Conservation (phyloP, 2,329 filamentous ascomycete genomes). For the Penicillium janthinellum region DNA sequence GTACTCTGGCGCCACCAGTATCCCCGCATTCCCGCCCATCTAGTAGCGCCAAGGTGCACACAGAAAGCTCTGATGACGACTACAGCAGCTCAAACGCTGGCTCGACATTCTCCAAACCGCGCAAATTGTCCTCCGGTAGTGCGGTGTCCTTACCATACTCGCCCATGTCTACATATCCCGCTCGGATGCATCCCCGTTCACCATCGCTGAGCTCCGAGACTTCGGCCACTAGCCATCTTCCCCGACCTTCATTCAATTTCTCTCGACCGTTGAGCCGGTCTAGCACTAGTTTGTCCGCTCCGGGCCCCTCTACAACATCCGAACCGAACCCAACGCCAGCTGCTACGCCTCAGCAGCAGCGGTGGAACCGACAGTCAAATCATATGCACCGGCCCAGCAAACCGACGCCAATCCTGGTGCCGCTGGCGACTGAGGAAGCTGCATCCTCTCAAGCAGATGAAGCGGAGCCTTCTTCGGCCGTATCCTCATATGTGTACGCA, state of each 20-base stretch:
- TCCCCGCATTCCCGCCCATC: conserved; percentile 47
- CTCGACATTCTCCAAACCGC: conserved; percentile 66
- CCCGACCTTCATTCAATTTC: conserved; percentile 85
- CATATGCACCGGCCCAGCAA: conserved; percentile 32
- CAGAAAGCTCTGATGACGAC: conserved; percentile 70
- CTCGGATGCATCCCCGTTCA: conserved; percentile 69
- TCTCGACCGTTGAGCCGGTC: conserved; percentile 78
- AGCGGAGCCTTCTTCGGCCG: conserved; percentile 46
- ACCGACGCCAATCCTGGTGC: conserved; percentile 39
- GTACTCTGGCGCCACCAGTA: conserved; percentile 49
- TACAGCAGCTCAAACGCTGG: conserved; percentile 59
- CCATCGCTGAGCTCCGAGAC: conserved; percentile 83
- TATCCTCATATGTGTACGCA: conserved; percentile 80
- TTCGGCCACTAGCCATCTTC: conserved; percentile 64
- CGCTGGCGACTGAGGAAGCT: conserved; percentile 26
- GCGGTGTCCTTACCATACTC: conserved; percentile 62
- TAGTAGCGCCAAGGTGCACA: conserved; percentile 61
- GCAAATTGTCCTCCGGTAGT: conserved; percentile 77
- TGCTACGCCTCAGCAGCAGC: conserved; percentile 31
- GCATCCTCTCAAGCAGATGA: conserved; percentile 20
- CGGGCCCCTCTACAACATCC: conserved; percentile 28
- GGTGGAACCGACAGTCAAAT: conserved; percentile 14
- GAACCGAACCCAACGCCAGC: conserved; percentile 41
- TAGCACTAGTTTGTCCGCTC: conserved; percentile 42
- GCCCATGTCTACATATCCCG: conserved; percentile 62